These are phyloP conservation scores for Daldinia loculata DNA, from an alignment of 495 filamentous ascomycete genomes.

Conservation along the genomic window DNA sequence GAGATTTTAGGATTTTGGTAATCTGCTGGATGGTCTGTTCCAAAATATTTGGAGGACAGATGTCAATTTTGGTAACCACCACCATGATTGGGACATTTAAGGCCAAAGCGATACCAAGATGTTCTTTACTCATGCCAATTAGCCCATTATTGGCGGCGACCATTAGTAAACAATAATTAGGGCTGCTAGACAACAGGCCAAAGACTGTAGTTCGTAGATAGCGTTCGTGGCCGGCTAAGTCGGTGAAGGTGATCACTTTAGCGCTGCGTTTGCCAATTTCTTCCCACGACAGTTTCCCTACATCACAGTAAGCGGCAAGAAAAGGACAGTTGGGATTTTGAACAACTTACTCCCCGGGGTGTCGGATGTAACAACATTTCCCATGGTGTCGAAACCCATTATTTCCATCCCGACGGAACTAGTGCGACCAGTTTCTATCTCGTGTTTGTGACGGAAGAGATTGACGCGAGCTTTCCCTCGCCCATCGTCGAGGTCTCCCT, in stretches of 20 bases:
- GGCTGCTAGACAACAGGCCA: conserved; percentile 90
- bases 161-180: conserved; percentile 98
- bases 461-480: conserved; percentile 94
- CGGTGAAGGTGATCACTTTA: conserved; percentile 97
- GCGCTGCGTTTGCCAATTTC: conserved; percentile 95
- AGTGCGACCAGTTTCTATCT: conserved; percentile 93
- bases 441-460: conserved; percentile 97
- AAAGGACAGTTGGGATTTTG: neutral
- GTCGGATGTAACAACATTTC: conserved; percentile 81
- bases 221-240: conserved; percentile 93
- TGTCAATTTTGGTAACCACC: conserved; percentile 98
- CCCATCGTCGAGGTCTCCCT: conserved; percentile 94
- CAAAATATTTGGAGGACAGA: conserved; percentile 94
- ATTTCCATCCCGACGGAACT: conserved; percentile 99
- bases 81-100: conserved; percentile 98
- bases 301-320: neutral
- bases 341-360: conserved; percentile 76
- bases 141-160: conserved; percentile 98
- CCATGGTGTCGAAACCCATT: conserved; percentile 93
- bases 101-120: conserved; percentile 92
- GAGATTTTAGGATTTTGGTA: conserved; percentile 89
- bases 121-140: conserved; percentile 98
- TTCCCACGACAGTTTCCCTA: conserved; percentile 83
- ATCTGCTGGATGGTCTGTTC: conserved; percentile 94
- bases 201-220: conserved; percentile 98